Evolutionary conservation across 768 basidiomycete genomes (phyloP).

Genomic region (Tulasnella sp.): DNA sequence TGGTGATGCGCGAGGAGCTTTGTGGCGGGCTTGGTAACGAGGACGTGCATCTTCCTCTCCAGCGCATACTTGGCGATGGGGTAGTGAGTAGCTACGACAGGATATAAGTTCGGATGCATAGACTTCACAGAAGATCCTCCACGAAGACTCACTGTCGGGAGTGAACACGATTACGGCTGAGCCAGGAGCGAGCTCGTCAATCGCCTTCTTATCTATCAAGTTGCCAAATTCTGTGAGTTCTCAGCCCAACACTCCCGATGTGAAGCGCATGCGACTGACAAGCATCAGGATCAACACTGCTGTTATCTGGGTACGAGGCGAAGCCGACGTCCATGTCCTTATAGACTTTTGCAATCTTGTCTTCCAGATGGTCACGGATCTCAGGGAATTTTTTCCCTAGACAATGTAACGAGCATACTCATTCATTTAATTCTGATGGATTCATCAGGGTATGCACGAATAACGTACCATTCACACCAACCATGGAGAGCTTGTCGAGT

Average conservation of each 20-base stretch:
- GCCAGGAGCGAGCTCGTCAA: slow-evolving; percentile 64
- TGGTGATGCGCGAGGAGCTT: slow-evolving; percentile 77
- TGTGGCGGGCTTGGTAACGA: slow-evolving; percentile 89
- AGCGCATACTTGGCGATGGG: slow-evolving; percentile 80
- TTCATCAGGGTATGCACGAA: slow-evolving; percentile 2
- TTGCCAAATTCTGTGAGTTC: not conserved
- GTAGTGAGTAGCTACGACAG: slow-evolving; percentile 59
- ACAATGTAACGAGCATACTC: not conserved
- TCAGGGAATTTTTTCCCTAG: slow-evolving; percentile 62
- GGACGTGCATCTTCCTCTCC: slow-evolving; percentile 73
- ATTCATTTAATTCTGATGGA: not conserved
- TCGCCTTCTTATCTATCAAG: slow-evolving; percentile 76
- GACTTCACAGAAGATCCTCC: not conserved
- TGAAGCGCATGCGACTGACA: too few relatives aligned
- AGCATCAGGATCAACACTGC: slow-evolving; percentile 61
- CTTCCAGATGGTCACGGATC: slow-evolving; percentile 66
- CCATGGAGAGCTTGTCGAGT: slow-evolving; percentile 75
- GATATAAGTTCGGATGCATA: not conserved
- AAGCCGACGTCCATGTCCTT: slow-evolving; percentile 84
- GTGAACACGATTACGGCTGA: slow-evolving; percentile 92
- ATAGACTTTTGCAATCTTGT: slow-evolving; percentile 77
- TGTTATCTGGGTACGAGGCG: slow-evolving; percentile 65
- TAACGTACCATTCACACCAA: slow-evolving; percentile 42
- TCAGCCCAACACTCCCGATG: too few relatives aligned
- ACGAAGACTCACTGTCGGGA: slow-evolving; percentile 57